Evolutionary conservation across 2,329 filamentous ascomycete species (phyloP).

Genomic region (Clonostachys solani): DNA sequence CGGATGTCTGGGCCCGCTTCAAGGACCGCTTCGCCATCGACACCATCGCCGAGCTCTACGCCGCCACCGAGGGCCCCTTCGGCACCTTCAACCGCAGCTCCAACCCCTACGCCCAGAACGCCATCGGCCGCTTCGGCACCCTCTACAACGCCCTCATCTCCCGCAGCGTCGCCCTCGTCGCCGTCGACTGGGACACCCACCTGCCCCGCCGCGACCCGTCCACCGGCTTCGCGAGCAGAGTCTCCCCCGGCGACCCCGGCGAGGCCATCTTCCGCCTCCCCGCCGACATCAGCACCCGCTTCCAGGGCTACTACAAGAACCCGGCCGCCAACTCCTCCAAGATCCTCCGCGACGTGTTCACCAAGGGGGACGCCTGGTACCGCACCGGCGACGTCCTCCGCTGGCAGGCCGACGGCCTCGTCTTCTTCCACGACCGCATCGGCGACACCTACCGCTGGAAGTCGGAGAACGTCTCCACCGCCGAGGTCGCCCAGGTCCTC

Average conservation of each 20-base stretch:
- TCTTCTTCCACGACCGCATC: slow-evolving; percentile 78
- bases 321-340: slow-evolving; percentile 66
- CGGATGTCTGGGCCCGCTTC: slow-evolving; percentile 82
- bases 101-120: slow-evolving; percentile 71
- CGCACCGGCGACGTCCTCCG: slow-evolving; percentile 78
- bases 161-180: slow-evolving; percentile 51
- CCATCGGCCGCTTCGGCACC: slow-evolving; percentile 69
- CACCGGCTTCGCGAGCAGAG: slow-evolving; percentile 64
- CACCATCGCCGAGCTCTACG: slow-evolving; percentile 76
- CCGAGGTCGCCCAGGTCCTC: slow-evolving; percentile 74
- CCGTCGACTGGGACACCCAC: slow-evolving; percentile 69
- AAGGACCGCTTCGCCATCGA: slow-evolving; percentile 76
- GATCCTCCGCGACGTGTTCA: slow-evolving; percentile 68
- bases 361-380: slow-evolving; percentile 77
- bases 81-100: slow-evolving; percentile 69
- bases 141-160: slow-evolving; percentile 54
- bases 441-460: slow-evolving; percentile 80
- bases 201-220: slow-evolving; percentile 61
- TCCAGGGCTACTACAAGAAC: slow-evolving; percentile 82
- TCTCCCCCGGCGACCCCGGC: slow-evolving; percentile 59
- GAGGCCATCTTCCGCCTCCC: slow-evolving; percentile 75
- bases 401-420: slow-evolving; percentile 65
- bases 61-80: slow-evolving; percentile 67
- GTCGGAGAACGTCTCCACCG: slow-evolving; percentile 77
- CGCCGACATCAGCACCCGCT: slow-evolving; percentile 51